Evolutionary conservation across 2,329 filamentous ascomycete species (phyloP).

Genomic region (Dendrostoma leiphaemia): DNA sequence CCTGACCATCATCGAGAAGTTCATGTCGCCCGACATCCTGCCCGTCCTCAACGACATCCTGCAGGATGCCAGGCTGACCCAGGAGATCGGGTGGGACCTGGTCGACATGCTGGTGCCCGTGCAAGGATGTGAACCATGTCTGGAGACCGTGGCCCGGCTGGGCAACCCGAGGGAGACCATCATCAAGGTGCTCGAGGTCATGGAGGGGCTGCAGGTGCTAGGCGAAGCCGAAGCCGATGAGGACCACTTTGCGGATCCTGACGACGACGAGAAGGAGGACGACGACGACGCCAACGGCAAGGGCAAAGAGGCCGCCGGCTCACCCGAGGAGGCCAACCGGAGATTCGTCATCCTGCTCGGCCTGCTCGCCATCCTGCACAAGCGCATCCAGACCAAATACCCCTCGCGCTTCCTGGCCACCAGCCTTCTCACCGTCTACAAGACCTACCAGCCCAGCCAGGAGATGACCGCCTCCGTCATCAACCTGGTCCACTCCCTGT

Average conservation of each 20-base stretch:
- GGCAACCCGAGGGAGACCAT: conserved; percentile 82
- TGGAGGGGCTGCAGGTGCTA: conserved; percentile 57
- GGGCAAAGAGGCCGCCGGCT: neutral
- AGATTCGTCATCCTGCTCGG: conserved; percentile 70
- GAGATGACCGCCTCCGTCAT: conserved; percentile 70
- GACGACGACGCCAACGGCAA: conserved; percentile 11
- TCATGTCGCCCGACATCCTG: conserved; percentile 64
- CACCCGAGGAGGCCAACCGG: conserved; percentile 14
- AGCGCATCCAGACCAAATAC: conserved; percentile 71
- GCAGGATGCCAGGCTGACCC: conserved; percentile 64
- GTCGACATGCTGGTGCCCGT: conserved; percentile 71
- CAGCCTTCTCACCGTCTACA: conserved; percentile 69
- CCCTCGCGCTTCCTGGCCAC: conserved; percentile 77
- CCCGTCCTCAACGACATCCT: conserved; percentile 61
- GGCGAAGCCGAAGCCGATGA: conserved; percentile 33
- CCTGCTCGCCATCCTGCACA: conserved; percentile 71
- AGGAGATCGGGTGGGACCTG: conserved; percentile 81
- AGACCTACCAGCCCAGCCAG: conserved; percentile 62
- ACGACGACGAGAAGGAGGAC: conserved; percentile 24
- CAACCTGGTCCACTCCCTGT: conserved; percentile 67
- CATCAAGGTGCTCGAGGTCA: conserved; percentile 72
- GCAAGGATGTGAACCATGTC: conserved; percentile 65
- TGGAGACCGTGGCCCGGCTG: conserved; percentile 71
- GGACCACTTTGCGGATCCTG: conserved; percentile 22
- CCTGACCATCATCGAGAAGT: conserved; percentile 74